Conservation (phyloP, 2,329 filamentous ascomycete species). For the Beauveria varroae region DNA sequence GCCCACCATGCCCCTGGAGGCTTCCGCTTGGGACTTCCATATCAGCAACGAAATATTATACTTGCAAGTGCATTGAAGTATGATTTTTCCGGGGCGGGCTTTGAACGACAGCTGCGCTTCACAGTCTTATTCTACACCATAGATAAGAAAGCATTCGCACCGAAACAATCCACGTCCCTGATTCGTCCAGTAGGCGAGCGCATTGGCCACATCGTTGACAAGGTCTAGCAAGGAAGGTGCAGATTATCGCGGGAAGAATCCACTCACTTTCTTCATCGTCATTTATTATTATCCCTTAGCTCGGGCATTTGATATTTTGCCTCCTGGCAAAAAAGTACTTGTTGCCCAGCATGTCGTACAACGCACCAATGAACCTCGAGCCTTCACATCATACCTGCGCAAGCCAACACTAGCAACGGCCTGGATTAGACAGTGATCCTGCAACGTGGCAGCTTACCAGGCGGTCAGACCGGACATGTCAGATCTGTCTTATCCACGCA, state of each 20-base stretch:
- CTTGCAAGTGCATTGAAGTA: too few relatives aligned
- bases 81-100: too few relatives aligned
- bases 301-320: too few relatives aligned
- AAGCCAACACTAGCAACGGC: background rate
- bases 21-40: background rate
- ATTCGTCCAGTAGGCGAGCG: background rate
- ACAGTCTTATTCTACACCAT: too few relatives aligned
- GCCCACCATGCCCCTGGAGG: too few relatives aligned
- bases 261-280: background rate
- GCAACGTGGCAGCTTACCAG: background rate
- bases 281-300: too few relatives aligned
- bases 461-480: background rate
- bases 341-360: too few relatives aligned
- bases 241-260: background rate
- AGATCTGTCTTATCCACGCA: background rate
- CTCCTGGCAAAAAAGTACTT: too few relatives aligned
- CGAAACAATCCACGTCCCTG: background rate
- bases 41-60: background rate
- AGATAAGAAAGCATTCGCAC: background rate
- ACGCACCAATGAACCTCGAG: too few relatives aligned
- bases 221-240: background rate
- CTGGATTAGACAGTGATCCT: background rate
- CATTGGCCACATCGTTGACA: background rate
- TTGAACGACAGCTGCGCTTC: too few relatives aligned
- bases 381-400: background rate